A percentile compares a stretch with the other conserved stretches of the same genome.
Evolutionary conservation across 2,329 filamentous ascomycete genomes (phyloP).

Genomic region (Talaromyces marneffei): DNA sequence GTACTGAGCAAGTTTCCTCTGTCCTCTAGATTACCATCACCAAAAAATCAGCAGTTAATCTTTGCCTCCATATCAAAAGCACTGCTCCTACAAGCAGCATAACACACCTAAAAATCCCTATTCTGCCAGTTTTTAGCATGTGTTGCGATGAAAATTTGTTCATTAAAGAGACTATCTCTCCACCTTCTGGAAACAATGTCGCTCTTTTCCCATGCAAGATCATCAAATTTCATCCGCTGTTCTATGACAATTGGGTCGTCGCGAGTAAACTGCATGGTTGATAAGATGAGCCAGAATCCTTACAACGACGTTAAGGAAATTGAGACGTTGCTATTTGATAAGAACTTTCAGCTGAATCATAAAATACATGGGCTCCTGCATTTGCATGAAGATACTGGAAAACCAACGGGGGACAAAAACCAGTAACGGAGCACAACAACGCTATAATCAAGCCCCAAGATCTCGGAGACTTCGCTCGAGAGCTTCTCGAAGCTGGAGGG

Average conservation of each 20-base stretch:
- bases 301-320: too few species aligned
- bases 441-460: background rate
- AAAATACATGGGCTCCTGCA: too few species aligned
- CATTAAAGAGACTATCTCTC: background rate
- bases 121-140: constrained; percentile 19
- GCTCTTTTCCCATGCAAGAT: background rate
- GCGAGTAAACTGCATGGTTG: background rate
- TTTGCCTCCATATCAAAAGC: constrained; percentile 23
- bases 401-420: too few species aligned
- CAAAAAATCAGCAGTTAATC: constrained; percentile 23
- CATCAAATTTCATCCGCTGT: background rate
- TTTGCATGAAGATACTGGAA: too few species aligned
- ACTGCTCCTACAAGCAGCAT: constrained; percentile 20
- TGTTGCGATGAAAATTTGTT: constrained; percentile 4
- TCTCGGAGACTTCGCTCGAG: background rate
- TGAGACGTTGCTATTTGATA: too few species aligned
- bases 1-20: constrained; percentile 17
- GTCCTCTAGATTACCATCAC: constrained; percentile 16
- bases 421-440: too few species aligned
- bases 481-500: background rate
- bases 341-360: too few species aligned
- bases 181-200: background rate
- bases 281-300: too few species aligned
- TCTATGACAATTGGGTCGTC: background rate
- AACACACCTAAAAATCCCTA: constrained; percentile 20